These are phyloP conservation scores for Kuraishia floccosa DNA, from an alignment of 805 yeast genomes.

Conservation along the genomic window DNA sequence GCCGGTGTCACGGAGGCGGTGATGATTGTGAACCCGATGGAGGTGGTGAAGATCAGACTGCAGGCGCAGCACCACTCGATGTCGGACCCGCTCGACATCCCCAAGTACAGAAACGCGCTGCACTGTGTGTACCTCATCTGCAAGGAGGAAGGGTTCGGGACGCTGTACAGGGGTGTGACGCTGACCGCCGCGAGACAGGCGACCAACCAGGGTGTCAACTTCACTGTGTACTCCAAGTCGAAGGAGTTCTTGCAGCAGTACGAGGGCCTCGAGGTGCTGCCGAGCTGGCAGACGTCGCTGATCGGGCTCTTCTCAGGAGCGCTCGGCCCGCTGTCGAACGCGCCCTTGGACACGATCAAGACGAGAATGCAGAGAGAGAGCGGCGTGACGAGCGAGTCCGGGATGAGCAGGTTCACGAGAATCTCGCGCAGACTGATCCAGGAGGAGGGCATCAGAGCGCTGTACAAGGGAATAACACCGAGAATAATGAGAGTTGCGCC, in stretches of 20 bases:
- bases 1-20: conserved; percentile 98
- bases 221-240: conserved; percentile 85
- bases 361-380: conserved; percentile 92
- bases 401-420: conserved; percentile 66
- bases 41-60: conserved; percentile 89
- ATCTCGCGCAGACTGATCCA: conserved; percentile 72
- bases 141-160: conserved; percentile 82
- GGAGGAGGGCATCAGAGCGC: conserved; percentile 82
- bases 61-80: conserved; percentile 92
- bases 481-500: conserved; percentile 99
- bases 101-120: conserved; percentile 86
- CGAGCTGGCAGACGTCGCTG: conserved; percentile 88
- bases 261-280: conserved; percentile 49
- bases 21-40: conserved; percentile 92
- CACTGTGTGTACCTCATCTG: conserved; percentile 80
- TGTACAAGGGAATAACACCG: conserved; percentile 96
- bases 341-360: conserved; percentile 94
- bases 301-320: conserved; percentile 94
- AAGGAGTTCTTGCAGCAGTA: conserved; percentile 58
- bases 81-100: conserved; percentile 70
- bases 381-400: conserved; percentile 49
- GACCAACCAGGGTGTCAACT: conserved; percentile 96
- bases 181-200: conserved; percentile 98
- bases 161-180: conserved; percentile 89
- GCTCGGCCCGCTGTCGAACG: conserved; percentile 93